Percentiles rank a stretch among this genome's conserved stretches.
Evolutionary conservation across 306 rosid species (phyloP).

Genomic region (Macrotyloma uniflorum): DNA sequence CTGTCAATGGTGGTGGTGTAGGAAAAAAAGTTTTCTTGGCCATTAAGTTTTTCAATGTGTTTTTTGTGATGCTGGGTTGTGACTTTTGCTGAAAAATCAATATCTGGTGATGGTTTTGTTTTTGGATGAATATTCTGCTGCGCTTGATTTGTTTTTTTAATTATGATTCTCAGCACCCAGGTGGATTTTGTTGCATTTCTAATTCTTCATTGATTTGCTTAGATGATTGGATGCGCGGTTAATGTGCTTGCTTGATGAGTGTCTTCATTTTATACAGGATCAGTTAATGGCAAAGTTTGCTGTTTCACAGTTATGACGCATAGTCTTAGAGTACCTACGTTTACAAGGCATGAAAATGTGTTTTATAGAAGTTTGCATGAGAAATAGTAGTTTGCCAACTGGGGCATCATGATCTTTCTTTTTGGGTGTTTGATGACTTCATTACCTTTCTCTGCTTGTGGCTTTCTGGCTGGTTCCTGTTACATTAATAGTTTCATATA

Average conservation of each 20-base stretch:
- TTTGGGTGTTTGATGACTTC: constrained; percentile 23
- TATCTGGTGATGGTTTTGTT: constrained; percentile 23
- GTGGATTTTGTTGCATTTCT: constrained; percentile 20
- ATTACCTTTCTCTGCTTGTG: constrained; percentile 13
- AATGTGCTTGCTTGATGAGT: constrained; percentile 35
- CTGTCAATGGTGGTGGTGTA: constrained; percentile 19
- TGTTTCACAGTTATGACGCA: constrained; percentile 36
- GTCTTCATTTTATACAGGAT: background rate
- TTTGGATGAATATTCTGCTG: constrained; percentile 29
- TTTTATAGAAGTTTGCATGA: constrained; percentile 30
- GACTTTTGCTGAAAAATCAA: constrained; percentile 26
- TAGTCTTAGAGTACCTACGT: background rate
- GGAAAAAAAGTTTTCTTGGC: constrained; percentile 32
- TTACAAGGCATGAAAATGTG: background rate
- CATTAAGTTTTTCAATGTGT: constrained; percentile 30
- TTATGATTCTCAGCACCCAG: background rate
- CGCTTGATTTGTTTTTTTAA: constrained; percentile 30
- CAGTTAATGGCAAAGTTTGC: constrained; percentile 18
- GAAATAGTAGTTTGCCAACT: background rate
- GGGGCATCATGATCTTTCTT: constrained; percentile 13
- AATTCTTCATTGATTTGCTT: constrained; percentile 15
- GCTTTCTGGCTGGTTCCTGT: constrained; percentile 32
- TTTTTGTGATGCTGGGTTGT: constrained; percentile 28
- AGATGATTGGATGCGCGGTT: constrained; percentile 12
- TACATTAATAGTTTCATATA: constrained; percentile 21